Evolutionary conservation across 306 rosid species (phyloP), one percentile per base, ranked within the genome.

Genomic region (Acacia crassicarpa): DNA sequence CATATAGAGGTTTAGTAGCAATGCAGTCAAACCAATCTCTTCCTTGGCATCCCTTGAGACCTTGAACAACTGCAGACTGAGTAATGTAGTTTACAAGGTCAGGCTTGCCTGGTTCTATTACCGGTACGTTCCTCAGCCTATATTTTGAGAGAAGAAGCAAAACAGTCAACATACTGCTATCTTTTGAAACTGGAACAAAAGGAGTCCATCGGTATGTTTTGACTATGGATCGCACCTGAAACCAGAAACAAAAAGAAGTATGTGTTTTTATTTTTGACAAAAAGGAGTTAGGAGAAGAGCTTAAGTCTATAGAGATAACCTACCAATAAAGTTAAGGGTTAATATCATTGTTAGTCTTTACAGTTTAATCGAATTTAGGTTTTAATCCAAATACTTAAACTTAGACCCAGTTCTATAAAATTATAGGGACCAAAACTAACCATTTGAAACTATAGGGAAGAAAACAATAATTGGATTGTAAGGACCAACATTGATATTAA

Each of bases 41-140:
- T 45, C 76, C 92, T 70, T 49, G 83, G 78, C 92, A 95, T 82
- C 87, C 87, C 75, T 91, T 88, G 6, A 93, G 98, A 76, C 99
- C 99, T 78, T 92, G 94, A 77, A 95, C 81, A 72, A 93, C 89
- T 75, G 96, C 99, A n/a, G 97, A 90, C 81, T 93, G 99, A 82
- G 99, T 95, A 75, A 95, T 86, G 89, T 87, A 95, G 87, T 95
- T 93, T 84, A 80, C 80, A 76, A 95, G 84, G 69, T 86, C 92
- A 2, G 92, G 87, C 78, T 88, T 78, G 38, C 94, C 97, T 38
- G 93, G 83, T 87, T 95, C 96, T 48, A 93, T 85, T 49, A 95
- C 91, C 32, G 99, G 98, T 74, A 93, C 97, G 79, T 89, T 95
- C 87, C 98, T 89, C 88, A 93, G 82, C 87, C 99, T 89, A 82